Evolutionary conservation across 2,329 filamentous ascomycete genomes (phyloP), one percentile per base, ranked within the genome.

Genomic region (Epichloe glyceriae): DNA sequence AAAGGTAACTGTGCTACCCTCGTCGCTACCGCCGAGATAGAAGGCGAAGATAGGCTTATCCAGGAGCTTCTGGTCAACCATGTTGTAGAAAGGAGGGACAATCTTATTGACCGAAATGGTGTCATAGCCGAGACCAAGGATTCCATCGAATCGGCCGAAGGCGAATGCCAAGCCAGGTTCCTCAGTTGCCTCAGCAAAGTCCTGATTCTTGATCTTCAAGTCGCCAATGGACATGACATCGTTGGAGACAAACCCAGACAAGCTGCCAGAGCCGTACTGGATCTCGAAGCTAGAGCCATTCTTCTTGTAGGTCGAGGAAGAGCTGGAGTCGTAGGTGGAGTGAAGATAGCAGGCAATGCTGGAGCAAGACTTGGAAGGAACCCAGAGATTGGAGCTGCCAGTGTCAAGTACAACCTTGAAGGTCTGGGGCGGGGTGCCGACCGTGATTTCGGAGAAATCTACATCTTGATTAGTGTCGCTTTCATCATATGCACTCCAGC

Each of bases 391-490:
- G 68, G 93, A 97, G 78, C 89, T 96, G 62, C 93, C 93, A 30
- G 93, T 98, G 70, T 98, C 93, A 57, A 98, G 85, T 57, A 98
- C 86, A 59, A 98, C 94, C 80, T 98, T 98, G 83, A 98, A 98
- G 60, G 73, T 78, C 75, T 98, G 93, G 35, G 93, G 84, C 58
- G 93, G 93, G 46, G 84, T 91, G 57, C 93, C 93, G 67, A 98
- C 81, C 60, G 82, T 79, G 68, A 98, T 96, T 70, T 96, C 89
- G 60, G 91, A 94, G 81, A 95, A 98, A 78, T 98, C 90, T 94
- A 54, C 11, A 5, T 11, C 4, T 41, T 12, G 19, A 30, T 49
- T 14, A 50, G 54, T 10, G 38, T 46, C 17, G 34, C 35, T 17
- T 37, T 22, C 7, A 17, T 35, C 15, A 22, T 19, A 0, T 37